These are phyloP conservation scores for Fusarium sp. DNA, from an alignment of 2,329 filamentous ascomycete genomes.

Conservation along the genomic window DNA sequence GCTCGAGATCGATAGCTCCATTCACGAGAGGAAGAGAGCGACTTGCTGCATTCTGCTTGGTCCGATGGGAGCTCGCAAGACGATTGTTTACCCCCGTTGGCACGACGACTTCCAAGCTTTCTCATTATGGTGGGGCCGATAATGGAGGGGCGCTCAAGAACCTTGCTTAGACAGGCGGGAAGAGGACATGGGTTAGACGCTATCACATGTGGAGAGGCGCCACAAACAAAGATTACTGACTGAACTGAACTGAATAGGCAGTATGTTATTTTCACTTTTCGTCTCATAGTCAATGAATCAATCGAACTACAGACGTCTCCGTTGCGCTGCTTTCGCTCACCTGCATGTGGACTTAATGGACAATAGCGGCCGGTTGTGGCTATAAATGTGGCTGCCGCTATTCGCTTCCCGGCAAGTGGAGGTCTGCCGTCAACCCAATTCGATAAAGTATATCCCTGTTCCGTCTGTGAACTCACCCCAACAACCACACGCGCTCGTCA, in stretches of 20 bases:
- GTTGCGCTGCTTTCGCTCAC: slow-evolving; percentile 1
- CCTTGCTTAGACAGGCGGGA: slow-evolving; percentile 19
- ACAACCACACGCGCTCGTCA: slow-evolving; percentile 27
- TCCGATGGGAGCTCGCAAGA: slow-evolving; percentile 1
- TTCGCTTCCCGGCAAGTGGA: slow-evolving; percentile 26
- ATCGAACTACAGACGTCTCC: background rate
- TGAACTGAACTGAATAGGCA: slow-evolving; percentile 10
- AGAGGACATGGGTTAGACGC: slow-evolving; percentile 24
- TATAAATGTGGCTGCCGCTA: slow-evolving; percentile 33
- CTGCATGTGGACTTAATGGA: slow-evolving; percentile 20
- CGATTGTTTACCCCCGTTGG: slow-evolving; percentile 40
- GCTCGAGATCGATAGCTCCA: slow-evolving; percentile 10
- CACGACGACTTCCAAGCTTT: slow-evolving; percentile 6
- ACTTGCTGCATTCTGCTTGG: slow-evolving; percentile 37
- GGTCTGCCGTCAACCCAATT: slow-evolving; percentile 4
- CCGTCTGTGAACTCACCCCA: slow-evolving; percentile 27
- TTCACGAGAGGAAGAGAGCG: slow-evolving; percentile 24
- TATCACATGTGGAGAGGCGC: slow-evolving; percentile 34
- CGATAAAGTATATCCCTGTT: slow-evolving; percentile 15
- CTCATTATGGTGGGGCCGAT: slow-evolving; percentile 22
- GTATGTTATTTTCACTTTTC: slow-evolving; percentile 2
- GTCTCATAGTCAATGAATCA: background rate
- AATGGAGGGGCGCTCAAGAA: slow-evolving; percentile 25
- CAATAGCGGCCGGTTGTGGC: slow-evolving; percentile 31
- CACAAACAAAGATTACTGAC: slow-evolving; percentile 7